Conservation (phyloP, 371 early-diverging fungal genomes). For the Smittium mucronatum region DNA sequence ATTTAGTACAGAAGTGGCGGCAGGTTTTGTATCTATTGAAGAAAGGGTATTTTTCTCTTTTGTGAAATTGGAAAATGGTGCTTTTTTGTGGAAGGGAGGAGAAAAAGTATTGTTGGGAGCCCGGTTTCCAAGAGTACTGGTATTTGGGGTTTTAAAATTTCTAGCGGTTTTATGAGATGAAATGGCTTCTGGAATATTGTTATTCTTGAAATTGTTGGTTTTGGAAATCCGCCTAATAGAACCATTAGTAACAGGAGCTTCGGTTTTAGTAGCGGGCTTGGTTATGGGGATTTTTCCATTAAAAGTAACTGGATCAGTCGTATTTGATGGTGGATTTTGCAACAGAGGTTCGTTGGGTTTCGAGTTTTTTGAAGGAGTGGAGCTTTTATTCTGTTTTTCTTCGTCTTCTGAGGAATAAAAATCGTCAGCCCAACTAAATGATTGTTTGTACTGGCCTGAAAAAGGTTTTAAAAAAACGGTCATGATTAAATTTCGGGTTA, state of each 20-base stretch:
- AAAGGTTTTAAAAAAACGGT: background rate
- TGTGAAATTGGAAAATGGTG: too few species aligned
- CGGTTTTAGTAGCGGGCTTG: background rate
- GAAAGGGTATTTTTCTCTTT: too few species aligned
- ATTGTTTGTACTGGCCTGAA: background rate
- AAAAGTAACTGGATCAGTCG: background rate
- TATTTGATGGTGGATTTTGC: background rate
- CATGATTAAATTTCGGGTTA: background rate
- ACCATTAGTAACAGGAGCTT: background rate
- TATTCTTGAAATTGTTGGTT: background rate
- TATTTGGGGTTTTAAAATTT: too few species aligned
- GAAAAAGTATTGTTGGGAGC: too few species aligned
- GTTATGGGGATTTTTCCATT: background rate
- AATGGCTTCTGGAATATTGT: background rate
- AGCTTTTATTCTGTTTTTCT: background rate
- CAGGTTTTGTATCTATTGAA: too few species aligned
- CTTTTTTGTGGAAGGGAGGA: too few species aligned
- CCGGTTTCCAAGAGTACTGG: too few species aligned
- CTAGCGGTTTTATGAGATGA: background rate
- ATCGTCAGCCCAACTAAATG: background rate
- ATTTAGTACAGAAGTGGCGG: too few species aligned
- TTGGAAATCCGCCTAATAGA: background rate
- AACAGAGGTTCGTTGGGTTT: background rate
- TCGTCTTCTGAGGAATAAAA: background rate
- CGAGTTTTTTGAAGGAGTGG: background rate